Base-by-base conservation (phyloP, 371 early-diverging fungal genomes). In the Lichtheimia corymbifera region DNA sequence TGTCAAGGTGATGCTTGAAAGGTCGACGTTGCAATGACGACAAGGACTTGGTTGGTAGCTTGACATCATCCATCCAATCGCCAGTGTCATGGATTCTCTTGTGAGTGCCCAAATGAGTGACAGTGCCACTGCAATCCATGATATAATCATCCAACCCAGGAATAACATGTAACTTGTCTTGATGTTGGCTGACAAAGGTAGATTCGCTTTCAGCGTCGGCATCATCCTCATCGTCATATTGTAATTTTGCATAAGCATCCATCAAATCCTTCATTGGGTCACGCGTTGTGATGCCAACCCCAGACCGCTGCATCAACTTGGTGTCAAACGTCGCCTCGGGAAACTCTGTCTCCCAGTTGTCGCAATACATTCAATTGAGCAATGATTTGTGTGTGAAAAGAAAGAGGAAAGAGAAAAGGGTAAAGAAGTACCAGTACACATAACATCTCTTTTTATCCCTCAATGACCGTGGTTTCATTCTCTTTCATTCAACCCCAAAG, bases 111-210 rank as follows among this genome's bases (percentile, higher is more conserved):
- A 72, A 35, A 15, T 56, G 56, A 44, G 68, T 63, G 14, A 74
- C 53, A 6, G 59, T 47, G 17, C 71, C 71, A 6, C 55, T 55
- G 14, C 49, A 47, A 30, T 63, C 62, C 30, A 63, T 63, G 70
- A 75, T 72, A 30, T 72, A 75, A 24, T 62, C 67, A 40, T 75
- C 76, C 7, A 75, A 49, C 11, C 59, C 63, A 53, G 63, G 63
- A 28, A 63, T 45, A 15, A 41, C 22, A 3, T 22, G 35, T 6
- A 55, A 15, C 40, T 67, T 67, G 42, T 67, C 60, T 3, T 55
- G 55, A 27, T 62, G 67, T 51, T 62, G 54, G 28, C 69, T 69
- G 2, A 65, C 57, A 41, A 69, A 61, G 11, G 67, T 71, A 0
- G 72, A 67, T 11, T 67, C 61, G 1, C 64, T 68, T 47, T 68